Conservation (phyloP, 345 rosid species). For the Eucalyptus grandis region DNA sequence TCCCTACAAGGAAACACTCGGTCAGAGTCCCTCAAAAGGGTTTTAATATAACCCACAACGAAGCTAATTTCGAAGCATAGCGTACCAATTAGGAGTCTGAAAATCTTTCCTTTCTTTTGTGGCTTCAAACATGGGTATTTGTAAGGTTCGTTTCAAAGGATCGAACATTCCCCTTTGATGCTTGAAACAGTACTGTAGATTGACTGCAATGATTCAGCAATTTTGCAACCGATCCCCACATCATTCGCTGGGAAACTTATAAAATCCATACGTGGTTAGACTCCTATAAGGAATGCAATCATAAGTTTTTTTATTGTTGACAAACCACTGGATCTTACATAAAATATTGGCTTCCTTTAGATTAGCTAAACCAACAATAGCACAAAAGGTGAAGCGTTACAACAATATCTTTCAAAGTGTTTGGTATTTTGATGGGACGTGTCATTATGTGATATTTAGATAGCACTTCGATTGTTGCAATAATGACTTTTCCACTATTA, state of each 20-base stretch:
- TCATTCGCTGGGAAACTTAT: neutral
- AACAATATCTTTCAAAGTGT: neutral
- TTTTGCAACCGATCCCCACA: neutral
- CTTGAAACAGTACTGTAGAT: neutral
- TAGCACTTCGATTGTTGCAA: neutral
- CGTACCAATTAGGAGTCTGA: neutral
- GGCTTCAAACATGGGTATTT: neutral
- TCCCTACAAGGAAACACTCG: too few species aligned
- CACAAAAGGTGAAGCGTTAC: neutral
- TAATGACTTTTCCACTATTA: neutral
- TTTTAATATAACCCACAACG: too few species aligned
- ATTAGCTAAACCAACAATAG: neutral
- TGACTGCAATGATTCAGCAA: neutral
- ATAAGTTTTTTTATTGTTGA: neutral
- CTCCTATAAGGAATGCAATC: neutral
- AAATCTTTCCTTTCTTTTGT: neutral
- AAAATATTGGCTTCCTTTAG: neutral
- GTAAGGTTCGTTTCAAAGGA: neutral
- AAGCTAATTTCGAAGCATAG: neutral
- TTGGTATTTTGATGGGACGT: neutral
- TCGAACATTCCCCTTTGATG: neutral
- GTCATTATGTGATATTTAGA: neutral
- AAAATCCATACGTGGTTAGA: neutral
- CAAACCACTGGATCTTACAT: neutral
- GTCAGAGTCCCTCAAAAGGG: too few species aligned